A percentile compares a stretch with the other conserved stretches of the same genome.
Evolutionary conservation across 1,284 basidiomycete genomes (phyloP).

Genomic region (Vanrija pseudolonga): DNA sequence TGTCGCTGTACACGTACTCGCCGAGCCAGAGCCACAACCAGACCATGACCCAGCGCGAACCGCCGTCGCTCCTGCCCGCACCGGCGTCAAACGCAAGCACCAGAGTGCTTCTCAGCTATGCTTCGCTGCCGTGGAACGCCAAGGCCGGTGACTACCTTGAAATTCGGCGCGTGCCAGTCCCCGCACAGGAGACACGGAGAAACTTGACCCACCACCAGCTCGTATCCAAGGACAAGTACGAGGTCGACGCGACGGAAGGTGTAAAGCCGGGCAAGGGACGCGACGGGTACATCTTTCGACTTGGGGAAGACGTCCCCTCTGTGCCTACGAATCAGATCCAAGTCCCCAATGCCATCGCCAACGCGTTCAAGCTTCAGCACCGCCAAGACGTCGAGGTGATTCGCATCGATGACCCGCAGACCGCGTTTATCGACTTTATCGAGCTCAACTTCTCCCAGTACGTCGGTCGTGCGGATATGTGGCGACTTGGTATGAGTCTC

Average conservation of each 20-base stretch:
- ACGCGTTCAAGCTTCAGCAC: constrained; percentile 46
- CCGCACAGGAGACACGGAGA: neutral
- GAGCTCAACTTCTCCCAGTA: constrained; percentile 91
- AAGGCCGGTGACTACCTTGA: constrained; percentile 41
- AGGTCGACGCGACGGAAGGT: constrained; percentile 34
- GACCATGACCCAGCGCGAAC: neutral
- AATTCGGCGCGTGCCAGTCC: constrained; percentile 26
- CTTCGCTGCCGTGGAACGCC: constrained; percentile 35
- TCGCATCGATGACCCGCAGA: constrained; percentile 50
- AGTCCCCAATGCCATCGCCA: constrained; percentile 39
- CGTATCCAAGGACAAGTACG: neutral
- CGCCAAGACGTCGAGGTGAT: constrained; percentile 45
- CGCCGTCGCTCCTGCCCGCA: constrained; percentile 1
- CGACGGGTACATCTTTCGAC: constrained; percentile 41
- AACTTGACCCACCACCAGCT: neutral
- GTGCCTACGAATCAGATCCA: constrained; percentile 41
- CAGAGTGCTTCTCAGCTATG: constrained; percentile 30
- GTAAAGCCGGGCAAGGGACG: constrained; percentile 30
- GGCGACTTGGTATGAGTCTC: constrained; percentile 72
- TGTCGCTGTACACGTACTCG: constrained; percentile 38
- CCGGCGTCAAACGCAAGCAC: constrained; percentile 18
- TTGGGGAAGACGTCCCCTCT: constrained; percentile 34
- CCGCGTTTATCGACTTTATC: constrained; percentile 70
- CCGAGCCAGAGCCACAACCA: constrained; percentile 7
- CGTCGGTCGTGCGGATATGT: constrained; percentile 88